phyloP scores from a whole-genome alignment of 345 rosid species.

The Noccaea bulbosa region DNA sequence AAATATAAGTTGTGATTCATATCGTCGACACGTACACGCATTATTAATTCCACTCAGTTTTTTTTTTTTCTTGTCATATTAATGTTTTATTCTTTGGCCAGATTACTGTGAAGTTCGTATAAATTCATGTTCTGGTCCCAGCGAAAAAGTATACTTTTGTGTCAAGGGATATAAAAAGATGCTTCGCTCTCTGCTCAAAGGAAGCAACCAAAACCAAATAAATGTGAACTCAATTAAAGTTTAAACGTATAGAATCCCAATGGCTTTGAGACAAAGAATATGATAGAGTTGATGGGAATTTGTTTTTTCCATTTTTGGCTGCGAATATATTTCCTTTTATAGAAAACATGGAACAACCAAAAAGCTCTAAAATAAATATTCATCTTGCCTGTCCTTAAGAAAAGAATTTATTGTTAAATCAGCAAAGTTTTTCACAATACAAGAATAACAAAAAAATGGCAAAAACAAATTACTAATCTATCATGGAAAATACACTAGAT shows the following conservation, averaged over 20 bases:
- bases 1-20: background rate
- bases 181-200: conserved; percentile 30
- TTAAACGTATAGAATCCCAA: conserved; percentile 30
- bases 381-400: conserved; percentile 39
- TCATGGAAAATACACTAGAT: conserved; percentile 9
- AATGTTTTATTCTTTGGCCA: conserved; percentile 40
- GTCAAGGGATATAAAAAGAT: conserved; percentile 21
- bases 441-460: background rate
- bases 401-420: conserved; percentile 42
- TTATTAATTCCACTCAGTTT: conserved; percentile 37
- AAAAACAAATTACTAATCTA: background rate
- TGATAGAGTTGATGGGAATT: conserved; percentile 17
- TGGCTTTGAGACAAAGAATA: conserved; percentile 38
- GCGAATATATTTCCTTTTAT: conserved; percentile 46
- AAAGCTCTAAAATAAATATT: conserved; percentile 37
- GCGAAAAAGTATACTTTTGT: conserved; percentile 20
- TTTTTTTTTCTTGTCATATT: conserved; percentile 23
- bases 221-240: conserved; percentile 29
- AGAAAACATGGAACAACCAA: conserved; percentile 33
- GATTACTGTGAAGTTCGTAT: conserved; percentile 33
- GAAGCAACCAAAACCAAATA: conserved; percentile 34
- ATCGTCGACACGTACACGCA: conserved; percentile 40
- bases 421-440: conserved; percentile 31
- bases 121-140: conserved; percentile 43
- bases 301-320: conserved; percentile 33